Base-by-base conservation (phyloP, 116 monocot genomes). In the Zostera marina region DNA sequence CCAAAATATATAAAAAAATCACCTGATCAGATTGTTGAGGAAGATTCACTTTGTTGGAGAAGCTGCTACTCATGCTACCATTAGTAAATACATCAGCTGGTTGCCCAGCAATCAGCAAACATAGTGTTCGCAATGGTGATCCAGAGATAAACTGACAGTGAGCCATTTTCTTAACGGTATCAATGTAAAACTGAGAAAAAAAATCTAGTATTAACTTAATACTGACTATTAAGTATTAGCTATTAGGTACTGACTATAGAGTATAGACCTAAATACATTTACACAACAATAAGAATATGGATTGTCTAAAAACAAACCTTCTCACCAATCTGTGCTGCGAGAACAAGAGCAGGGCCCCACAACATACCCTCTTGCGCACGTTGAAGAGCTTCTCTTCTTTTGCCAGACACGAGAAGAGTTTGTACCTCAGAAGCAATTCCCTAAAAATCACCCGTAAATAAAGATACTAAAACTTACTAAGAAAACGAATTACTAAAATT, bases 321-420 rank as follows among this genome's bases (percentile, higher is more conserved):
- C 38, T 85, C 80, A 54, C 98, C 98, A 63, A 98, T 78, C 60
- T 86, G 98, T 32, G 81, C 74, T 8, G 90, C 82, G 66, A 98
- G 90, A 63, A 90, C 78, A 74, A 98, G 76, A 61, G 98, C 90
- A 66, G 83, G 86, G 9, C 98, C 98, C 98, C 98, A 98, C 56
- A 98, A 64, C 60, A 79, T 74, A 66, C 98, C 98, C 32, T 82
- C 90, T 70, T 98, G 98, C 53, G 98, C 98, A 72, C 65, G 59
- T 56, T 86, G 77, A 46, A 98, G 80, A 62, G 96, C 96, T 58
- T 96, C 89, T 74, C 77, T 96, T 57, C 81, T 82, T 79, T 64
- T 96, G 57, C 90, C 98, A 66, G 85, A 83, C 60, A 90, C 78
- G 52, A 98, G 81, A 68, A 98, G 86, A 49, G 72, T 77, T 56